These are phyloP conservation scores for Crotalaria pallida DNA, from an alignment of 306 rosid species.

Conservation along the genomic window DNA sequence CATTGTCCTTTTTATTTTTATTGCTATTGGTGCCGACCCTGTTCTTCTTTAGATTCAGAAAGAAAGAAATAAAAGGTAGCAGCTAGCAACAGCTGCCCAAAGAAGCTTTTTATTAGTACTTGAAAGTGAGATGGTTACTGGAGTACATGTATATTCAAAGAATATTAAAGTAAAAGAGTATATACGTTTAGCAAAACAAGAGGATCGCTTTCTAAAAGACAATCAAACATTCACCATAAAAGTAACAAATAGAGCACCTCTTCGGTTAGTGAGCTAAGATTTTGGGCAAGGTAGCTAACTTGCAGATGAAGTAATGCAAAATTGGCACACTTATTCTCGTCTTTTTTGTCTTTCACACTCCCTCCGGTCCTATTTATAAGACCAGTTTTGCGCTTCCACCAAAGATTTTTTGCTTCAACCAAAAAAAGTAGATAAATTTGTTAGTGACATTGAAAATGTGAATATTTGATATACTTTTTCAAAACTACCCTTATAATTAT, in stretches of 20 bases:
- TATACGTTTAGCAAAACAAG: slow-evolving; percentile 11
- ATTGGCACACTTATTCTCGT: background rate
- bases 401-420: too few species aligned
- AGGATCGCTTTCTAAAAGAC: slow-evolving; percentile 16
- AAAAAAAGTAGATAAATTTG: too few species aligned
- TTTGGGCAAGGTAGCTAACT: background rate
- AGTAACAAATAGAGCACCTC: background rate
- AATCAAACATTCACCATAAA: background rate
- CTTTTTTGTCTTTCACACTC: too few species aligned
- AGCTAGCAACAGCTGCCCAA: background rate
- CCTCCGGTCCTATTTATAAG: too few species aligned
- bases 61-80: background rate
- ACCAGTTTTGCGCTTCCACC: too few species aligned
- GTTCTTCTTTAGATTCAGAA: background rate
- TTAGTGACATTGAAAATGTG: too few species aligned
- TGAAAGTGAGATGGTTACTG: background rate
- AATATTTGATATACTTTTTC: too few species aligned
- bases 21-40: background rate
- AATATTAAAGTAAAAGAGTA: background rate
- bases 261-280: background rate
- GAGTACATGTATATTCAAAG: background rate
- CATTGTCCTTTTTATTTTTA: background rate
- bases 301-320: background rate
- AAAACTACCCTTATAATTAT: too few species aligned
- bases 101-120: background rate